Evolutionary conservation across 352 stramenopile species (phyloP).

Genomic region (Phytopythium delawarense): DNA sequence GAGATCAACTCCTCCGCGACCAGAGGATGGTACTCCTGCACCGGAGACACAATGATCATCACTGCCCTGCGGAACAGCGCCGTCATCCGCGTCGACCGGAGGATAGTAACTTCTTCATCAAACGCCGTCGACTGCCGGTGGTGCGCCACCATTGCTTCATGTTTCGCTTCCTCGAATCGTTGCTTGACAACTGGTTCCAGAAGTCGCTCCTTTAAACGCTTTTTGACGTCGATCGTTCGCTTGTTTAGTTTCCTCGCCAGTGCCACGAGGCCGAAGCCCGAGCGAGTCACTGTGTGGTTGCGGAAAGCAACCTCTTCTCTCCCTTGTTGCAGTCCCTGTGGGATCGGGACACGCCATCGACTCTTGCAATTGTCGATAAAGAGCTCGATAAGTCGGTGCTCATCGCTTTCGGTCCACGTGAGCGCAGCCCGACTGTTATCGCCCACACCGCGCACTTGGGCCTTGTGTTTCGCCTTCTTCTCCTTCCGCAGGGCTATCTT

Average conservation of each 20-base stretch:
- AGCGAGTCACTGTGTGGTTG: slow-evolving; percentile 49
- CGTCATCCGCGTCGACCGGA: slow-evolving; percentile 47
- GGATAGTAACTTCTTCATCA: slow-evolving; percentile 64
- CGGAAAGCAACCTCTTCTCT: slow-evolving; percentile 59
- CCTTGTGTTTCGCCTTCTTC: slow-evolving; percentile 14
- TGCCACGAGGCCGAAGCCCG: slow-evolving; percentile 55
- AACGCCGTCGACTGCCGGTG: slow-evolving; percentile 16
- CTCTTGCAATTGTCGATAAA: slow-evolving; percentile 68
- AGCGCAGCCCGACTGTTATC: slow-evolving; percentile 14
- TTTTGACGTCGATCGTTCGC: slow-evolving; percentile 75
- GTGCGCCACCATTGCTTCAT: slow-evolving; percentile 27
- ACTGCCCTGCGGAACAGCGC: slow-evolving; percentile 73
- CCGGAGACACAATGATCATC: slow-evolving; percentile 75
- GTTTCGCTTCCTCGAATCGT: slow-evolving; percentile 54
- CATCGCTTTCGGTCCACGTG: slow-evolving; percentile 50
- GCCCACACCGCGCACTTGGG: slow-evolving; percentile 6
- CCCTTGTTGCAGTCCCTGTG: slow-evolving; percentile 52
- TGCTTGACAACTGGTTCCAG: slow-evolving; percentile 54
- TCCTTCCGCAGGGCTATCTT: background rate
- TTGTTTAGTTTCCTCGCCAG: slow-evolving; percentile 65
- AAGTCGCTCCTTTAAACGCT: slow-evolving; percentile 66
- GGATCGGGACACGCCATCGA: slow-evolving; percentile 58
- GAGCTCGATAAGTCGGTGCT: slow-evolving; percentile 53
- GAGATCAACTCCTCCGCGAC: slow-evolving; percentile 81
- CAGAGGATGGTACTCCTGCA: slow-evolving; percentile 71